Conservation (phyloP, 2,329 filamentous ascomycete genomes). For the Knoxdaviesia proteae region DNA sequence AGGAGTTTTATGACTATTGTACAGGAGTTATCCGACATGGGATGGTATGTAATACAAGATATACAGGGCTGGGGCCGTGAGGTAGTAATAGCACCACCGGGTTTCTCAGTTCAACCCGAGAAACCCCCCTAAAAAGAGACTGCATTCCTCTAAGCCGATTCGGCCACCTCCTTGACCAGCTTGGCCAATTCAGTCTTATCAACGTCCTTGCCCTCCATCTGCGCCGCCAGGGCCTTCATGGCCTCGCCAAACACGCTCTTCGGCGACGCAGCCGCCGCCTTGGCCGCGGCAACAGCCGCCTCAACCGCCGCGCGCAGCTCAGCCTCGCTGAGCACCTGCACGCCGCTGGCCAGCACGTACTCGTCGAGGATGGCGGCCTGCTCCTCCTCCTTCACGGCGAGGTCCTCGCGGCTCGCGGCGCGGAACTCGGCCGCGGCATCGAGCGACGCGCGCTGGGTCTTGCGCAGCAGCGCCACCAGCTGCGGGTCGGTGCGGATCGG, state of each 20-base stretch:
- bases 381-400: constrained; percentile 47
- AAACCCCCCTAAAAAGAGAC: background rate
- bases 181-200: constrained; percentile 39
- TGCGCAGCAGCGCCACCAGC: constrained; percentile 45
- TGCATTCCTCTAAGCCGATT: constrained; percentile 1
- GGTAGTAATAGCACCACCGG: no score
- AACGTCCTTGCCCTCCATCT: constrained; percentile 40
- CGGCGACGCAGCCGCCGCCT: constrained; percentile 19
- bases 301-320: constrained; percentile 35
- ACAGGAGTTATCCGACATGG: no score
- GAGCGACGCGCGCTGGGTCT: constrained; percentile 33
- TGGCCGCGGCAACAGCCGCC: constrained; percentile 27
- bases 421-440: constrained; percentile 44
- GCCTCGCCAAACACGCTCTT: constrained; percentile 36
- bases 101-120: no score
- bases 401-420: constrained; percentile 40
- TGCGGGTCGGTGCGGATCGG: constrained; percentile 53
- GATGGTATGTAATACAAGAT: no score
- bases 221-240: constrained; percentile 37
- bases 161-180: constrained; percentile 31
- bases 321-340: constrained; percentile 35
- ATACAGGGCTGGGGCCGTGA: no score
- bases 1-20: no score
- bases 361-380: constrained; percentile 45
- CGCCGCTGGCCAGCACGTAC: constrained; percentile 37